Evolutionary conservation across 306 rosid genomes (phyloP).

Genomic region (Parietaria judaica): DNA sequence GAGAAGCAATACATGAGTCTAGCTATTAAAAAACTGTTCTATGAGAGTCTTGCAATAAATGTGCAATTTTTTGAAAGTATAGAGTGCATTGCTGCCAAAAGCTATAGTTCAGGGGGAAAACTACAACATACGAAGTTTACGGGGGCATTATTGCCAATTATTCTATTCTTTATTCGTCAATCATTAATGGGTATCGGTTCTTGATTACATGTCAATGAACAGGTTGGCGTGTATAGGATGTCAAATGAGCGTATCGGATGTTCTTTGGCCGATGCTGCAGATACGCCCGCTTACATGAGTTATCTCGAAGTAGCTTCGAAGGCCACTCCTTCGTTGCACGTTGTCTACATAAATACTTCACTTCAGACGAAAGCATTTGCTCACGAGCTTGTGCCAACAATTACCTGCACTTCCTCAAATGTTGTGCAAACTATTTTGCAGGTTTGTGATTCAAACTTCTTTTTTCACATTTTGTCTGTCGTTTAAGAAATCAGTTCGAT

Average conservation of each 20-base stretch:
- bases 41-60: no score
- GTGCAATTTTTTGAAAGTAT: no score
- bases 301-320: constrained; percentile 76
- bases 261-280: constrained; percentile 96
- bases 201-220: constrained; percentile 26
- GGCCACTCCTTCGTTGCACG: constrained; percentile 72
- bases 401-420: constrained; percentile 96
- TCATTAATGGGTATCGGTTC: constrained; percentile 15
- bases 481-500: not conserved
- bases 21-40: no score
- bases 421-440: constrained; percentile 89
- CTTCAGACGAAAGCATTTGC: constrained; percentile 92
- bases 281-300: constrained; percentile 61
- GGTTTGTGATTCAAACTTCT: constrained; percentile 35
- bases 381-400: constrained; percentile 95
- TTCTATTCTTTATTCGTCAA: not conserved
- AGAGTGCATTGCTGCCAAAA: no score
- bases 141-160: no score
- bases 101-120: no score
- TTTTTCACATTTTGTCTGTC: constrained; percentile 2
- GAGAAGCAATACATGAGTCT: no score
- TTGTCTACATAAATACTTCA: constrained; percentile 80
- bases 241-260: constrained; percentile 81
- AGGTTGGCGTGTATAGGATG: constrained; percentile 93
- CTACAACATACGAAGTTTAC: no score